Evolutionary conservation across 2,329 filamentous ascomycete genomes (phyloP).

Genomic region (Colletotrichum sojae): DNA sequence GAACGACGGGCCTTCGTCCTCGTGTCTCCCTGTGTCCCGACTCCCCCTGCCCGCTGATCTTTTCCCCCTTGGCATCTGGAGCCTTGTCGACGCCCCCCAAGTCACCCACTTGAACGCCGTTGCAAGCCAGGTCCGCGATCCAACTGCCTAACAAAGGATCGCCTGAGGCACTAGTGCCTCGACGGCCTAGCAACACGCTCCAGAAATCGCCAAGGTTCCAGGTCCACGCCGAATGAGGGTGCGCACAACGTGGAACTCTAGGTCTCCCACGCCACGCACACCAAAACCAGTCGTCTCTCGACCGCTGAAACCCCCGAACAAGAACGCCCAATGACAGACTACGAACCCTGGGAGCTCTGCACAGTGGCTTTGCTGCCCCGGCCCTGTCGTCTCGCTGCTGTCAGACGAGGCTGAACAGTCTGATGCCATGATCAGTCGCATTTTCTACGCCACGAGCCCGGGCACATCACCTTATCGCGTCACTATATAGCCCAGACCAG

Average conservation of each 20-base stretch:
- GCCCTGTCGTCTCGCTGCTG: conserved; percentile 3
- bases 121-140: conserved; percentile 17
- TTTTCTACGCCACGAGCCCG: neutral
- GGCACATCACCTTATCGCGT: conserved; percentile 7
- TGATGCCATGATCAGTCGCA: conserved; percentile 1
- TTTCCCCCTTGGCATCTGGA: conserved; percentile 34
- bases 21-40: too few relatives aligned
- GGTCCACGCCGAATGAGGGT: conserved; percentile 15
- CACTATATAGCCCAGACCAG: neutral
- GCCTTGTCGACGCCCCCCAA: conserved; percentile 17
- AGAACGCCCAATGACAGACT: neutral
- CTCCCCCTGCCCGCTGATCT: conserved; percentile 27
- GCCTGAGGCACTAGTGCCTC: conserved; percentile 28
- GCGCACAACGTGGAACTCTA: conserved; percentile 15
- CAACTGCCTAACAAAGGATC: conserved; percentile 31
- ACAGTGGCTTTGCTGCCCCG: neutral
- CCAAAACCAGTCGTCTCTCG: neutral
- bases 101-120: conserved; percentile 27
- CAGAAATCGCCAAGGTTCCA: conserved; percentile 21
- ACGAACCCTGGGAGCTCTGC: neutral
- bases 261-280: neutral
- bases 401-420: conserved; percentile 15
- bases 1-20: conserved; percentile 13
- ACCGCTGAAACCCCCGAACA: conserved; percentile 1
- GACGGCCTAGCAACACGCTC: conserved; percentile 10